phyloP scores from a whole-genome alignment of 768 basidiomycete species.

The Pisolithus albus region DNA sequence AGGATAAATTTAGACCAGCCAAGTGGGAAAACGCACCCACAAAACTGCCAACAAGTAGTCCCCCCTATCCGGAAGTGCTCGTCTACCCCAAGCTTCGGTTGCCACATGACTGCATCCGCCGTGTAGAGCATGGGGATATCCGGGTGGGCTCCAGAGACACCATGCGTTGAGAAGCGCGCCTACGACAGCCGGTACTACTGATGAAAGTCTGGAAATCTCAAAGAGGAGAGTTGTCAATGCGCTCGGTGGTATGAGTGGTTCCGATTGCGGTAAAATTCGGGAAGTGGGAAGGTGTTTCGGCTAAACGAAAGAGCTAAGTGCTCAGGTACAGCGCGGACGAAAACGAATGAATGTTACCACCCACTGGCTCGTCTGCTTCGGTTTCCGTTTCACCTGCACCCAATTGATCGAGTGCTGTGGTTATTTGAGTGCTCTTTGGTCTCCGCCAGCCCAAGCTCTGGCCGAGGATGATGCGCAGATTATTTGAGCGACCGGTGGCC shows the following conservation, averaged over 20 bases:
- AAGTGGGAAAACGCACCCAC: slow-evolving; percentile 47
- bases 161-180: slow-evolving; percentile 61
- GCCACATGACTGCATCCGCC: background rate
- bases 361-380: slow-evolving; percentile 68
- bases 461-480: slow-evolving; percentile 19
- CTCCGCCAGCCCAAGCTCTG: slow-evolving; percentile 26
- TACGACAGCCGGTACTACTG: slow-evolving; percentile 65
- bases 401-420: slow-evolving; percentile 50
- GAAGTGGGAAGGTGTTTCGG: slow-evolving; percentile 64
- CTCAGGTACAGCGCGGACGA: slow-evolving; percentile 2
- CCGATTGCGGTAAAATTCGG: slow-evolving; percentile 47
- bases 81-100: slow-evolving; percentile 20
- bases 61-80: slow-evolving; percentile 43
- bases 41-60: slow-evolving; percentile 64
- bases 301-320: slow-evolving; percentile 26
- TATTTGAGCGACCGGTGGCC: slow-evolving; percentile 13
- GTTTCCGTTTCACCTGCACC: slow-evolving; percentile 78
- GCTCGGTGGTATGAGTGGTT: slow-evolving; percentile 43
- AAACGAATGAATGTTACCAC: slow-evolving; percentile 28
- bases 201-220: slow-evolving; percentile 60
- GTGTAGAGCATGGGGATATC: slow-evolving; percentile 7
- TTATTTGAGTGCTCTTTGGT: slow-evolving; percentile 42
- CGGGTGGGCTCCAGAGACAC: slow-evolving; percentile 43
- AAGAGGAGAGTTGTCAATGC: slow-evolving; percentile 56
- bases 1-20: background rate